phyloP scores from a whole-genome alignment of 2,329 filamentous ascomycete species.

The Thermoascus crustaceus region DNA sequence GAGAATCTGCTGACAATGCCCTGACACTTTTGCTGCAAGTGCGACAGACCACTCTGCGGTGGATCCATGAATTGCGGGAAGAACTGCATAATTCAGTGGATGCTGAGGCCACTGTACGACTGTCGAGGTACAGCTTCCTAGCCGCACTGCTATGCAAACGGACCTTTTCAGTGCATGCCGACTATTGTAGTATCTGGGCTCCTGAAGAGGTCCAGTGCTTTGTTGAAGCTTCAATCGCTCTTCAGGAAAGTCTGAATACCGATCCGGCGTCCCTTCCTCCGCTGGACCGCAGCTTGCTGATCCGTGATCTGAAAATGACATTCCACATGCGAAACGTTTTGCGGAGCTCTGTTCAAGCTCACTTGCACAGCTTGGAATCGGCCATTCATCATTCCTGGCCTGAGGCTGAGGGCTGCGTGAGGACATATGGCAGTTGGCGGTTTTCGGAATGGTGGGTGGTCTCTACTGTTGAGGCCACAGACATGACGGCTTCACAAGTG shows the following conservation, averaged over 20 bases:
- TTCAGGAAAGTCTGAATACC: slow-evolving; percentile 42
- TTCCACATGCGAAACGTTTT: slow-evolving; percentile 31
- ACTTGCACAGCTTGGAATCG: slow-evolving; percentile 20
- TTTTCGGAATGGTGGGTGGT: slow-evolving; percentile 29
- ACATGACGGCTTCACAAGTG: slow-evolving; percentile 22
- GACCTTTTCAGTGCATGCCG: slow-evolving; percentile 29
- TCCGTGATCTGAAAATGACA: slow-evolving; percentile 42
- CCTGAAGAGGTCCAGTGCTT: slow-evolving; percentile 19
- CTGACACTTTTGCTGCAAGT: slow-evolving; percentile 33
- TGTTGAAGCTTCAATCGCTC: slow-evolving; percentile 31
- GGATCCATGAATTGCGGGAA: slow-evolving; percentile 42
- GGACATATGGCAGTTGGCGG: slow-evolving; percentile 14
- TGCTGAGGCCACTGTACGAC: slow-evolving; percentile 28
- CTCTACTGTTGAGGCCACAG: slow-evolving; percentile 19
- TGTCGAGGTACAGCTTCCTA: slow-evolving; percentile 43
- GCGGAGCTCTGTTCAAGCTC: slow-evolving; percentile 22
- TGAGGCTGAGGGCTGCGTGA: slow-evolving; percentile 15
- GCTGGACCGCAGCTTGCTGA: slow-evolving; percentile 31
- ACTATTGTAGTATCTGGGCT: slow-evolving; percentile 2
- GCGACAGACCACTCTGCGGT: slow-evolving; percentile 39
- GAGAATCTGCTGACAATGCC: slow-evolving; percentile 7
- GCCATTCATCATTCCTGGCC: slow-evolving; percentile 41
- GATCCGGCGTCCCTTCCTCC: slow-evolving; percentile 29
- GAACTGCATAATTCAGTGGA: slow-evolving; percentile 38
- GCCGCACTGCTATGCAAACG: slow-evolving; percentile 50